A percentile compares a stretch with the other conserved stretches of the same genome.
These are phyloP conservation scores for Collybia nuda DNA, from an alignment of 768 basidiomycete genomes.

Conservation along the genomic window DNA sequence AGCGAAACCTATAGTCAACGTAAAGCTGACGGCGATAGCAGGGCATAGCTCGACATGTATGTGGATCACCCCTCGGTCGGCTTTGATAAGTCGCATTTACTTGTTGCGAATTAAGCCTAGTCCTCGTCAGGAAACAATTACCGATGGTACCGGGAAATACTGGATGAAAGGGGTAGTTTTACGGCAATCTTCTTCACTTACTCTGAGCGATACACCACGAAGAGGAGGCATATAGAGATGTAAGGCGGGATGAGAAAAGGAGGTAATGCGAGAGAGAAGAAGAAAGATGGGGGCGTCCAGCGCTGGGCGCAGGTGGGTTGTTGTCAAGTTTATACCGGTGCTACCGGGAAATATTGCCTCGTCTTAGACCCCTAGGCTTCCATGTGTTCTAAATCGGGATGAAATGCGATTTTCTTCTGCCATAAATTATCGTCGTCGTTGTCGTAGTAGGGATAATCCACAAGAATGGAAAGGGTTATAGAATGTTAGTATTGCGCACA, in stretches of 20 bases:
- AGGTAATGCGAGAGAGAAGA: background rate
- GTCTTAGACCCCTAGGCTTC: background rate
- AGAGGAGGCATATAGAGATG: conserved; percentile 7
- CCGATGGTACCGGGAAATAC: conserved; percentile 26
- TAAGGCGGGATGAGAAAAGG: conserved; percentile 5
- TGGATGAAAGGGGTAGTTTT: background rate
- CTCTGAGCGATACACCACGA: too few species aligned
- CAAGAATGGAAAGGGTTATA: too few species aligned
- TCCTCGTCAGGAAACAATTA: conserved; percentile 11
- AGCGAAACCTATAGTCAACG: too few species aligned
- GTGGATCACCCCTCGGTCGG: too few species aligned
- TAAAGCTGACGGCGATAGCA: too few species aligned
- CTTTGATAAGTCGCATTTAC: too few species aligned
- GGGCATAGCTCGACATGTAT: too few species aligned
- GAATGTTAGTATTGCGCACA: too few species aligned
- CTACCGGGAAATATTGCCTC: conserved; percentile 29
- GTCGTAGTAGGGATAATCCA: too few species aligned
- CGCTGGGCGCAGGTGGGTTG: conserved; percentile 28
- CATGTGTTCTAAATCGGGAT: conserved; percentile 3
- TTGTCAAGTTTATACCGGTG: conserved; percentile 37
- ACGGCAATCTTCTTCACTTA: conserved; percentile 4
- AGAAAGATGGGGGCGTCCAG: background rate
- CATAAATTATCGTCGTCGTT: too few species aligned
- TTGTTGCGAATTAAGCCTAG: background rate
- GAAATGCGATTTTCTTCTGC: too few species aligned